Evolutionary conservation across 2,329 filamentous ascomycete species (phyloP).

Genomic region (Nemania sp.): DNA sequence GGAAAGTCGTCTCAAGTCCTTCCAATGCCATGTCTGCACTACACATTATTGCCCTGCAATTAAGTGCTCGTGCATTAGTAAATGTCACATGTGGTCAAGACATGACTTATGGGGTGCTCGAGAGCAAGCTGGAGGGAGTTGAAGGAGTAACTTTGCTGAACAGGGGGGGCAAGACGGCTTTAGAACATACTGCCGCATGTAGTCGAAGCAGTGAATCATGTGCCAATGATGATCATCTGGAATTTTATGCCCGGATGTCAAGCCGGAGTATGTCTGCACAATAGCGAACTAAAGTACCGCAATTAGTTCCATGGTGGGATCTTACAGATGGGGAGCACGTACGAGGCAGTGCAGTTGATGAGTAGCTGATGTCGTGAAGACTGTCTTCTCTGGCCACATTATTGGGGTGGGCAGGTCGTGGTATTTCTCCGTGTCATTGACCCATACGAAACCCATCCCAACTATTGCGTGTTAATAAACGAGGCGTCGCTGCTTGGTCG

Average conservation of each 20-base stretch:
- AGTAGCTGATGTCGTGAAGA: conserved; percentile 48
- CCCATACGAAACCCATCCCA: conserved; percentile 45
- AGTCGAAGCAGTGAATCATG: conserved; percentile 55
- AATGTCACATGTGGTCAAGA: neutral
- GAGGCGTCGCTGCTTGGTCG: no score
- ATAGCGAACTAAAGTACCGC: conserved; percentile 42
- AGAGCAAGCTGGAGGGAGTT: neutral
- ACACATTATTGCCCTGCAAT: conserved; percentile 48
- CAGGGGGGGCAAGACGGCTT: neutral
- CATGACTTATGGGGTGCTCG: neutral
- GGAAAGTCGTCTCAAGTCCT: conserved; percentile 48
- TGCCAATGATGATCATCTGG: conserved; percentile 53
- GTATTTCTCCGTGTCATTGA: conserved; percentile 40
- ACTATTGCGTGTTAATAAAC: conserved; percentile 27
- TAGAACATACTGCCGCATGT: conserved; percentile 46
- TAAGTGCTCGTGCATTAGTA: neutral
- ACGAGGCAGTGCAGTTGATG: conserved; percentile 49
- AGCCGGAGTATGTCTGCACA: conserved; percentile 50
- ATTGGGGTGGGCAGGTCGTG: conserved; percentile 40
- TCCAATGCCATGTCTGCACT: conserved; percentile 43
- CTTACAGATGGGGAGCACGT: conserved; percentile 13
- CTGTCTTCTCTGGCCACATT: conserved; percentile 42
- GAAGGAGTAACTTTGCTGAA: no score
- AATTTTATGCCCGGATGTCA: conserved; percentile 45
- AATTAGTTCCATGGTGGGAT: neutral